Evolutionary conservation across 345 rosid genomes (phyloP), one percentile per base, ranked within the genome.

Genomic region (Toxicodendron radicans): DNA sequence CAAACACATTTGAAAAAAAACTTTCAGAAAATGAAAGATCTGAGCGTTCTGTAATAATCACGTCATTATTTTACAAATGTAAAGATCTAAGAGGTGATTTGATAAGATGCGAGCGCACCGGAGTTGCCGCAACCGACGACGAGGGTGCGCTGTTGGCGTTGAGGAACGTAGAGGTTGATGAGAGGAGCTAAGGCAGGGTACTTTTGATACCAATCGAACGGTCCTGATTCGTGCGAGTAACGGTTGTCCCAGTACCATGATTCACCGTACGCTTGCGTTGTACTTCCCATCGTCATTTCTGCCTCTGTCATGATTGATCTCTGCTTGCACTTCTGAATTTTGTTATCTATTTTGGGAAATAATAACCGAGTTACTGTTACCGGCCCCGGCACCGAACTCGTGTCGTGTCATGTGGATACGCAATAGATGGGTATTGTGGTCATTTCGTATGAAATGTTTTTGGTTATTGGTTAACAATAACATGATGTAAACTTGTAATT

Each of bases 191-290:
- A 79, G 48, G 95, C 76, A 17, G 87, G 71, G 78, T 94, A 94
- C 75, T 90, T 94, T 77, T 94, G 97, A 77, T 91, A 94, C 98
- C 98, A 94, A 78, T 94, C 98, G 73, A 94, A 91, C 13, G 97
- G 84, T 33, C 83, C 89, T 41, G 91, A 78, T 84, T 94, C 98
- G 72, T 77, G 80, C 35, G 86, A 68, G 82, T 94, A 94, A 11
- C 98, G 91, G 24, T 85, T 85, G 84, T 94, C 94, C 98, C 97
- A 94, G 73, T 94, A 94, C 88, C 89, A 88, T 61, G 85, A 69
- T 83, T 94, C 95, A 2, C 97, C 94, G 82, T 94, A 91, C 1
- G 98, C 91, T 70, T 91, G 96, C 59, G 87, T 80, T 64, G 88
- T 52, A 33, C 84, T 67, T 20, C 84, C 88, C 75, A 78, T 69